Conservation (phyloP, 2,329 filamentous ascomycete species). For the Fusarium hainanense region DNA sequence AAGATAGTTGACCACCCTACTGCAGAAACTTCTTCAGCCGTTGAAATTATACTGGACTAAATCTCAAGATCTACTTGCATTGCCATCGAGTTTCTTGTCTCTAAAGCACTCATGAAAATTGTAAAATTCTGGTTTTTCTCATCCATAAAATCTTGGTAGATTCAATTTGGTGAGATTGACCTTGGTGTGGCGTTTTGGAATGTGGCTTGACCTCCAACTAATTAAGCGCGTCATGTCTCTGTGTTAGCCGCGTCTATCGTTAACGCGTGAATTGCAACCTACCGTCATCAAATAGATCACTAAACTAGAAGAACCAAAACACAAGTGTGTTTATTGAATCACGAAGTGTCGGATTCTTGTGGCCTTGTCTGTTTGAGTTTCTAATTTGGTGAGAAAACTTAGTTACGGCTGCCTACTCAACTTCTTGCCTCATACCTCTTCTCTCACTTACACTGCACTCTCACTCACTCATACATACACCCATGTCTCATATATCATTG, state of each 20-base stretch:
- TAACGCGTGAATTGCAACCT: conserved; percentile 22
- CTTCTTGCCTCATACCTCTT: not conserved
- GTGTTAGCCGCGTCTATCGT: conserved; percentile 11
- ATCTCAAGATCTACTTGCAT: not conserved
- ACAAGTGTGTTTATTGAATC: not conserved
- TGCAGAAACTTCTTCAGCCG: not conserved
- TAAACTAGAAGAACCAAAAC: conserved; percentile 1
- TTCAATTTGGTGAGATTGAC: not conserved
- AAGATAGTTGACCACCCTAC: not conserved
- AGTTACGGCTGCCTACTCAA: not conserved
- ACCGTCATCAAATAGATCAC: not conserved
- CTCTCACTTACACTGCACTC: conserved; percentile 27
- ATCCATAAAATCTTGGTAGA: not conserved
- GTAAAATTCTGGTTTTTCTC: not conserved
- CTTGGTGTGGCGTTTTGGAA: conserved; percentile 6
- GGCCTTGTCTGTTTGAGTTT: no score
- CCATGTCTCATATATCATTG: conserved; percentile 28
- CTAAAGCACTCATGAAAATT: not conserved
- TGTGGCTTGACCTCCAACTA: conserved; percentile 17
- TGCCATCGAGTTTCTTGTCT: not conserved
- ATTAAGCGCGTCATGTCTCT: conserved; percentile 26
- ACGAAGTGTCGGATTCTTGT: not conserved
- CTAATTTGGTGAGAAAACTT: not conserved
- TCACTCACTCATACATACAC: not conserved
- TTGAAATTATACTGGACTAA: not conserved